Conservation (phyloP, 2,329 filamentous ascomycete species). For the Epichloe brachyelytri region DNA sequence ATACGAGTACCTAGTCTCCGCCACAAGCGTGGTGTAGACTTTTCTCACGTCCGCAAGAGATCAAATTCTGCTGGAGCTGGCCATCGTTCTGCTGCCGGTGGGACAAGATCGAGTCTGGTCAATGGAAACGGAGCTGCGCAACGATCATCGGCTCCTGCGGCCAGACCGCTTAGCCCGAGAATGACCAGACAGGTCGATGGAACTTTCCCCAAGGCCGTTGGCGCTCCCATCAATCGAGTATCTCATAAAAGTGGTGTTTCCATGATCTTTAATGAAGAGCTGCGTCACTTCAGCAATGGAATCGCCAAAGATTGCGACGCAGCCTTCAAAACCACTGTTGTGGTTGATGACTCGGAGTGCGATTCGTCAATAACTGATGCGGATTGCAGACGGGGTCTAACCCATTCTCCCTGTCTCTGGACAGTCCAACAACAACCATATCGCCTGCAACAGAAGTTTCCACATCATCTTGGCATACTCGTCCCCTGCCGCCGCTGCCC, state of each 20-base stretch:
- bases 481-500: slow-evolving; percentile 39
- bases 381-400: slow-evolving; percentile 22
- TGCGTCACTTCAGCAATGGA: slow-evolving; percentile 70
- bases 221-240: slow-evolving; percentile 7
- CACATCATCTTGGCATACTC: slow-evolving; percentile 29
- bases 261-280: slow-evolving; percentile 53
- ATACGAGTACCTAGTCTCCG: slow-evolving; percentile 29
- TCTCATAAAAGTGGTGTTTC: slow-evolving; percentile 14
- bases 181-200: slow-evolving; percentile 14
- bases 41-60: slow-evolving; percentile 34
- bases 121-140: slow-evolving; percentile 10
- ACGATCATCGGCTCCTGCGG: slow-evolving; percentile 8
- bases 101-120: slow-evolving; percentile 8
- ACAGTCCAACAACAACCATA: slow-evolving; percentile 15
- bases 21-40: slow-evolving; percentile 41
- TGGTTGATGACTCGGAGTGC: slow-evolving; percentile 24
- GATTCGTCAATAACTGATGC: slow-evolving; percentile 21
- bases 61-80: slow-evolving; percentile 18
- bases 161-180: slow-evolving; percentile 18
- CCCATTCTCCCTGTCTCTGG: slow-evolving; percentile 30
- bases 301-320: slow-evolving; percentile 86
- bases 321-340: slow-evolving; percentile 63
- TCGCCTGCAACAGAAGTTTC: slow-evolving; percentile 18
- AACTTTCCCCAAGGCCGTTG: slow-evolving; percentile 14
- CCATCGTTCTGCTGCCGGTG: slow-evolving; percentile 2